Base-by-base conservation (phyloP, 306 rosid species). In the Casuarina equisetifolia region DNA sequence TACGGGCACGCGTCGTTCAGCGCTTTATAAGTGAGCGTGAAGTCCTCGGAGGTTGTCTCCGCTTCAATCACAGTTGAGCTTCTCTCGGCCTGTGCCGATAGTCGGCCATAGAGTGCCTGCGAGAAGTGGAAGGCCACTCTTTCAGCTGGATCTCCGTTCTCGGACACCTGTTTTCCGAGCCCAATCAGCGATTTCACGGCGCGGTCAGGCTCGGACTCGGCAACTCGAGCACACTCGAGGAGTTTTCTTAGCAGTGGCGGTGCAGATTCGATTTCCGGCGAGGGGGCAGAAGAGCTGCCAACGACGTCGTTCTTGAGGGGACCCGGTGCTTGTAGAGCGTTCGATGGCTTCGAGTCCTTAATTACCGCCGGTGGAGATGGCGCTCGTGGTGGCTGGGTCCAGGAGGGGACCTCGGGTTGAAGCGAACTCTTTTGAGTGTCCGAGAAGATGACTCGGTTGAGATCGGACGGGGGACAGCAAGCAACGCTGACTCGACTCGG, bases 1-100 rank as follows among this genome's bases (percentile, higher is more conserved):
- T 92, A 92, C 1, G 98, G 98, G 67, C 98, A 95, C 9, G 97
- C 97, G 59, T 95, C 98, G 74, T 95, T 95, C 2, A 95, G 59
- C 63, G 90, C 92, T 80, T 95, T 95, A 87, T 95, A 95, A 15
- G 88, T 83, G 11, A 92, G 86, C 0, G 96, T 92, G 36, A 89
- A 84, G 44, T 95, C 97, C 44, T 89, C 98, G 9, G 88, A 74
- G 32, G 80, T 58, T 3, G 80, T 73, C 43, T 19, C 59, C n/a
- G 9, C 39, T 58, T 83, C 88, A 72, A n/a, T 42, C 62, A 6
- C 55, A 46, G 78, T 63, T 32, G 42, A 59, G 75, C 19, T 79
- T 52, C 69, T 81, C 50, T 82, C 79, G 13, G 78, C 36, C 8
- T 55, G 77, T 4, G 44, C 69, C 3, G 86, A 59, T 1, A 91